Conservation (phyloP, 2,329 filamentous ascomycete species). For the Phyllosticta citribraziliensis region DNA sequence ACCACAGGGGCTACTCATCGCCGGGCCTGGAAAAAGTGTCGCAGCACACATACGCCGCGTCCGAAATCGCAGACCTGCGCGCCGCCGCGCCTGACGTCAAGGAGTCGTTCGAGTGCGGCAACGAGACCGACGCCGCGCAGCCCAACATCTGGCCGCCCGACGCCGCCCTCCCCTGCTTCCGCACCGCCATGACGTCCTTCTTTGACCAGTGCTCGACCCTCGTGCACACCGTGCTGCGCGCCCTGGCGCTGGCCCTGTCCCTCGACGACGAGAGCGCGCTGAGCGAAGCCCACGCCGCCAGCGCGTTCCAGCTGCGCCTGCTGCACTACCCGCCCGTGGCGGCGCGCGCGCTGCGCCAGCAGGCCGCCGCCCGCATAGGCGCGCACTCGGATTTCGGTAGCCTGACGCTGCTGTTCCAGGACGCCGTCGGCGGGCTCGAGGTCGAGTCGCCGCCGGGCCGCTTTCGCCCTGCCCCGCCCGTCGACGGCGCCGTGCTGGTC, state of each 20-base stretch:
- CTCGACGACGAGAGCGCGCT: constrained; percentile 14
- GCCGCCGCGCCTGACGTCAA: constrained; percentile 22
- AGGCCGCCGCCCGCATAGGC: constrained; percentile 24
- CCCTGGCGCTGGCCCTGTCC: constrained; percentile 19
- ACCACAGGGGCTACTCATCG: constrained; percentile 32
- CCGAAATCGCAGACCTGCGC: constrained; percentile 15
- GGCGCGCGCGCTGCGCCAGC: constrained; percentile 16
- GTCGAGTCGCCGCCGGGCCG: constrained; percentile 24
- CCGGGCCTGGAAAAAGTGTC: constrained; percentile 28
- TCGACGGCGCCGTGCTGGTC: constrained; percentile 26
- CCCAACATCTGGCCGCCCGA: constrained; percentile 35
- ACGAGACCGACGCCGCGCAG: constrained; percentile 18
- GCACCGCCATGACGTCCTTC: constrained; percentile 19
- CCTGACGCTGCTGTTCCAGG: constrained; percentile 34
- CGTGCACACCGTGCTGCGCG: constrained; percentile 19
- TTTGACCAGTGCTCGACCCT: constrained; percentile 18
- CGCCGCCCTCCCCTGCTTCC: constrained; percentile 29
- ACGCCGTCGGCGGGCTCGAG: constrained; percentile 31
- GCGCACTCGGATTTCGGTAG: constrained; percentile 35
- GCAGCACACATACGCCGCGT: constrained; percentile 19
- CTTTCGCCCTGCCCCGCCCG: constrained; percentile 22
- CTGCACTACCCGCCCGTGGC: constrained; percentile 31
- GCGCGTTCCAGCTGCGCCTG: constrained; percentile 26
- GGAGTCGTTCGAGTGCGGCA: constrained; percentile 26
- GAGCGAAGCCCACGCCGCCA: constrained; percentile 17